These are phyloP conservation scores for Phenoliferia sp. DNA, from an alignment of 1,284 basidiomycete genomes.

Conservation along the genomic window DNA sequence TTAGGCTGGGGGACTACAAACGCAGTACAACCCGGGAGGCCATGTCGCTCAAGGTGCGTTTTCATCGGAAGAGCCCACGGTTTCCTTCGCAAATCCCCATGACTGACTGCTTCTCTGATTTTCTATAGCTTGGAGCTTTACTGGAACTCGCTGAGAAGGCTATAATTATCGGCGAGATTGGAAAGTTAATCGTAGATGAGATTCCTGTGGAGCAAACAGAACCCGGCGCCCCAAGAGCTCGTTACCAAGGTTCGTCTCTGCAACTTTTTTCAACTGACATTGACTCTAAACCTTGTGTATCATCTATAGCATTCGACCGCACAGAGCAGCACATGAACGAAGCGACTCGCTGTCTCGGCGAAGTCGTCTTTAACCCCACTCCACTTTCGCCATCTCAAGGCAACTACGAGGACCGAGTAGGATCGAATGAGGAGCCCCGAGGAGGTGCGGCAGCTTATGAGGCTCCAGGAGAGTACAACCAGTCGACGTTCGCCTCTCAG, in stretches of 20 bases:
- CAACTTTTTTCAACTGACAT: not conserved
- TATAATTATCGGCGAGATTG: constrained; percentile 37
- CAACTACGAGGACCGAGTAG: constrained; percentile 3
- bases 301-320: constrained; percentile 22
- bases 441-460: too few species aligned
- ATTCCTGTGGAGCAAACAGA: constrained; percentile 34
- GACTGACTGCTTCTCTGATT: not conserved
- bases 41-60: constrained; percentile 17
- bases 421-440: not conserved
- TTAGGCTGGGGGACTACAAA: constrained; percentile 29
- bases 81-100: not conserved
- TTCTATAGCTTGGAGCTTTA: constrained; percentile 32
- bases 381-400: constrained; percentile 9
- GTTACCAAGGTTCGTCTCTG: constrained; percentile 29
- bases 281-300: not conserved
- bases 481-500: not conserved
- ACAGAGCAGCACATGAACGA: constrained; percentile 35
- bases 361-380: constrained; percentile 36
- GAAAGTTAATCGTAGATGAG: constrained; percentile 38
- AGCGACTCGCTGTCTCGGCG: constrained; percentile 34
- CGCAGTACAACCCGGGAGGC: constrained; percentile 20
- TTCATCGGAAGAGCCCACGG: not conserved
- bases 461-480: not conserved
- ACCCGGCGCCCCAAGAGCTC: constrained; percentile 29
- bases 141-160: constrained; percentile 39